Evolutionary conservation across 2,329 filamentous ascomycete genomes (phyloP).

Genomic region (Pyrenochaeta sp.): DNA sequence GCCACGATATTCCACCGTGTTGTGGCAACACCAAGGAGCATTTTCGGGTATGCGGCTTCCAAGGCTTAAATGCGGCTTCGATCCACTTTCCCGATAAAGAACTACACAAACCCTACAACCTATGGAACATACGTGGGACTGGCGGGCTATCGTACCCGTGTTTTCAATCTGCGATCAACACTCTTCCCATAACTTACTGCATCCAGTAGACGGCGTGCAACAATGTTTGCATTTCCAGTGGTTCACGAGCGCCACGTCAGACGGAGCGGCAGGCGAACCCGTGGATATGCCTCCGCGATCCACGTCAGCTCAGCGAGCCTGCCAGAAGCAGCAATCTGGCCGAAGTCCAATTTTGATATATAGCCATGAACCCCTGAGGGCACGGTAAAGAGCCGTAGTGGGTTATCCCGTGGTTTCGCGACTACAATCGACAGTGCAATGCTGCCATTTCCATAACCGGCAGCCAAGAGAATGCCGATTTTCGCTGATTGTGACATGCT

Average conservation of each 20-base stretch:
- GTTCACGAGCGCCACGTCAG: neutral
- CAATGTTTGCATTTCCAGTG: neutral
- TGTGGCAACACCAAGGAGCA: neutral
- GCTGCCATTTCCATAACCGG: neutral
- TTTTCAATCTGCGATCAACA: constrained; percentile 14
- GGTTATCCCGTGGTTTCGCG: neutral
- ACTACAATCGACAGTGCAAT: neutral
- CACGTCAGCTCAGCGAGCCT: neutral
- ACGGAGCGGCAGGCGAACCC: neutral
- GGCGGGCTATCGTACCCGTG: constrained; percentile 10
- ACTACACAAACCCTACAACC: neutral
- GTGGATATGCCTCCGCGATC: neutral
- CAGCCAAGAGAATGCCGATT: neutral
- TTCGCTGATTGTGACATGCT: too few species aligned
- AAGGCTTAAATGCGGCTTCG: neutral
- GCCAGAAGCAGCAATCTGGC: neutral
- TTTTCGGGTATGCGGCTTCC: neutral
- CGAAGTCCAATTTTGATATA: neutral
- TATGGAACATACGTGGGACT: neutral
- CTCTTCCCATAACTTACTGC: constrained; percentile 4
- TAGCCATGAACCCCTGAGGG: neutral
- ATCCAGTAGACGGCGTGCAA: neutral
- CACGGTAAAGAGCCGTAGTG: neutral
- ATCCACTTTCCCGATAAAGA: neutral
- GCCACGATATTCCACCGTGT: neutral